Conservation (phyloP, 2,329 filamentous ascomycete species). For the Thelonectria olida region DNA sequence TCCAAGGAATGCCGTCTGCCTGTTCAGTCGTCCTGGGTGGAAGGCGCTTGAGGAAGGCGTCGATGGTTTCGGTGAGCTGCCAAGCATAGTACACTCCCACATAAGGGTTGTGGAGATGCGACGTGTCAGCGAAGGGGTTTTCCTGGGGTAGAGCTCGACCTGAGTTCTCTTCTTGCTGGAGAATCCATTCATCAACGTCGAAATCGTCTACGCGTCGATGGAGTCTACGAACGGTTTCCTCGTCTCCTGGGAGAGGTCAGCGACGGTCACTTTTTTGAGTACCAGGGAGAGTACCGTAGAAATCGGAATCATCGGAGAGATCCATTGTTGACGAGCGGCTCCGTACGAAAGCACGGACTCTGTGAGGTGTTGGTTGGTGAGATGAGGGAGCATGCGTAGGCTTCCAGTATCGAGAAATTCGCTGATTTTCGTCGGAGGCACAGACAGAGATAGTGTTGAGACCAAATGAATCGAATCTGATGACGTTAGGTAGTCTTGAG, state of each 20-base stretch:
- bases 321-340: slow-evolving; percentile 43
- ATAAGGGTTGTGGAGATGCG: slow-evolving; percentile 66
- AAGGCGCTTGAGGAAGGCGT: slow-evolving; percentile 73
- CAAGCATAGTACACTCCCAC: slow-evolving; percentile 64
- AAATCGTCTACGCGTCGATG: slow-evolving; percentile 61
- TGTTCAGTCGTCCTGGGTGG: slow-evolving; percentile 70
- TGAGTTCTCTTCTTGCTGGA: slow-evolving; percentile 37
- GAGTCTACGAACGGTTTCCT: slow-evolving; percentile 56
- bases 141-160: slow-evolving; percentile 38
- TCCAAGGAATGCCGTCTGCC: slow-evolving; percentile 66
- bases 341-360: background rate
- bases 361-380: background rate
- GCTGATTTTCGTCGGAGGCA: background rate
- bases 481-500: background rate
- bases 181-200: slow-evolving; percentile 56
- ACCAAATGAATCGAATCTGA: background rate
- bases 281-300: slow-evolving; percentile 56
- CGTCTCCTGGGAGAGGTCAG: slow-evolving; percentile 60
- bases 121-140: slow-evolving; percentile 27
- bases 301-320: slow-evolving; percentile 60
- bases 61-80: slow-evolving; percentile 70
- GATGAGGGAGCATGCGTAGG: background rate
- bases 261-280: background rate
- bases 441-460: background rate
- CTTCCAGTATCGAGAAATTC: background rate